Evolutionary conservation across 2,329 filamentous ascomycete genomes (phyloP).

Genomic region (Colletotrichum tofieldiae): DNA sequence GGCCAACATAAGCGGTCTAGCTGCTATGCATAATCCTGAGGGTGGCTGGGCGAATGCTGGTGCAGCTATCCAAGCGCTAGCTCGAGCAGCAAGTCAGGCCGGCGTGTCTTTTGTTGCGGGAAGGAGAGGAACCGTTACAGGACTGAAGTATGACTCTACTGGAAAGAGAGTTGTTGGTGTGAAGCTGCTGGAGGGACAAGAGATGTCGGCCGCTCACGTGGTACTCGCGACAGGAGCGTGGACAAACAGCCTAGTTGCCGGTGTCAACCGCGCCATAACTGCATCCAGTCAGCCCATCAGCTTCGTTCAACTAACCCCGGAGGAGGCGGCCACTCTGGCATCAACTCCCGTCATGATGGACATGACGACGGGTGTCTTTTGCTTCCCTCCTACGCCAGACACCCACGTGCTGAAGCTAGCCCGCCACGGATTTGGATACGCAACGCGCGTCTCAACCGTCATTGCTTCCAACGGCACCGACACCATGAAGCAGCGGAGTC

Average conservation of each 20-base stretch:
- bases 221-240: slow-evolving; percentile 79
- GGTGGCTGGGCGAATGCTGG: not conserved
- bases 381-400: slow-evolving; percentile 67
- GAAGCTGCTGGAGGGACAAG: slow-evolving; percentile 21
- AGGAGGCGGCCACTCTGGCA: slow-evolving; percentile 69
- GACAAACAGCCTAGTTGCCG: slow-evolving; percentile 68
- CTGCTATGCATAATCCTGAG: not conserved
- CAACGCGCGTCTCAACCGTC: slow-evolving; percentile 46
- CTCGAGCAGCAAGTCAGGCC: not conserved
- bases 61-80: not conserved
- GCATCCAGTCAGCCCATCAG: slow-evolving; percentile 77
- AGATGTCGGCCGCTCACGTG: slow-evolving; percentile 6
- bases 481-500: not conserved
- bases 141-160: not conserved
- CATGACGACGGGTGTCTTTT: slow-evolving; percentile 67
- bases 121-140: not conserved
- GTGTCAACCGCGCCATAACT: slow-evolving; percentile 71
- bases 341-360: slow-evolving; percentile 73
- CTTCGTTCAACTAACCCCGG: slow-evolving; percentile 73
- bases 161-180: not conserved
- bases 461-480: not conserved
- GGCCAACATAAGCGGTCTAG: not conserved
- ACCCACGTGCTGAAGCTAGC: slow-evolving; percentile 71
- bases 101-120: not conserved
- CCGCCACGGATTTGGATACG: slow-evolving; percentile 72